Conservation (phyloP, 177 flowering plant species). For the Telopea speciosissima region DNA sequence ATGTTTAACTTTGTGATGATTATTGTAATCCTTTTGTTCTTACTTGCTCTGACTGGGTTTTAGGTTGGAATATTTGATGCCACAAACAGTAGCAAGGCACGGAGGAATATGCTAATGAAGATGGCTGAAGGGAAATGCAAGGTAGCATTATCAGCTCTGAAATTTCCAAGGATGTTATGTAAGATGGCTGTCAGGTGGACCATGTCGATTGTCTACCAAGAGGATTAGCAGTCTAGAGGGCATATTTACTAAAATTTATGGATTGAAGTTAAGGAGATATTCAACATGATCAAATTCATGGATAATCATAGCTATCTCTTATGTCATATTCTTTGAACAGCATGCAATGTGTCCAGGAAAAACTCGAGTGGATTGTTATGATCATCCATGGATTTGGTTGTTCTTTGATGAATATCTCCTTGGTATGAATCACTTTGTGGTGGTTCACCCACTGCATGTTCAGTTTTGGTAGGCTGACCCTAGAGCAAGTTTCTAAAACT, state of each 20-base stretch:
- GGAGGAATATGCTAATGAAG: slow-evolving; percentile 98
- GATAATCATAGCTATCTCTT: background rate
- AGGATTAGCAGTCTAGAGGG: background rate
- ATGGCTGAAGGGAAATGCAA: slow-evolving; percentile 98
- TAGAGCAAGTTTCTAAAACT: no score
- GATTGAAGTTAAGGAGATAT: background rate
- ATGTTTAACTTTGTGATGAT: background rate
- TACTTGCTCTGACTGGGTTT: slow-evolving; percentile 5
- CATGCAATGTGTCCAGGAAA: background rate
- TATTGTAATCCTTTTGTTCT: slow-evolving; percentile 6
- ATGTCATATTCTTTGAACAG: background rate
- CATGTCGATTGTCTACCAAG: background rate
- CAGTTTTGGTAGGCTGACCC: background rate
- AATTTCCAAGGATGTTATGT: background rate
- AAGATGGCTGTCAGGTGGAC: background rate
- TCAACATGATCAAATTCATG: background rate
- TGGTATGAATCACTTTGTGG: background rate
- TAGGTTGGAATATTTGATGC: slow-evolving; percentile 99
- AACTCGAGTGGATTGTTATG: background rate
- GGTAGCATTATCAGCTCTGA: slow-evolving; percentile 35
- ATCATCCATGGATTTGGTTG: background rate
- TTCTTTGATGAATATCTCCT: background rate
- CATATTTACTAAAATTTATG: background rate
- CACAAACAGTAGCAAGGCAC: slow-evolving; percentile 71
- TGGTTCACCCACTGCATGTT: background rate